These are phyloP conservation scores for Bisporella sp. DNA, from an alignment of 2,329 filamentous ascomycete genomes.

Conservation along the genomic window DNA sequence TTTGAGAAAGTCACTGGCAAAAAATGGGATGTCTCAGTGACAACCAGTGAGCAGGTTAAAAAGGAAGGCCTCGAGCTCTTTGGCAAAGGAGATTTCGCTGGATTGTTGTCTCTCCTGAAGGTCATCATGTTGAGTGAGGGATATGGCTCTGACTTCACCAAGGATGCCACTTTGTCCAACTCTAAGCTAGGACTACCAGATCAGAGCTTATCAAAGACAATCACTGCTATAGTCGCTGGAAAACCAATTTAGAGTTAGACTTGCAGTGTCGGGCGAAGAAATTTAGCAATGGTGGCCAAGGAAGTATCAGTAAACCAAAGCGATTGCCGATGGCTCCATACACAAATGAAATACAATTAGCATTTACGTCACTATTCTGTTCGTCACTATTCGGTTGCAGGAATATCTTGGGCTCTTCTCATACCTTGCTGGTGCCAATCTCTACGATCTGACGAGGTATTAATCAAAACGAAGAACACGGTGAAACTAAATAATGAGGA, in stretches of 20 bases:
- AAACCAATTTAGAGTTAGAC: neutral
- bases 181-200: constrained; percentile 9
- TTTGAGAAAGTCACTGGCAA: constrained; percentile 24
- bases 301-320: too few relatives aligned
- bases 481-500: too few relatives aligned
- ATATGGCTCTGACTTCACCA: constrained; percentile 7
- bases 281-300: too few relatives aligned
- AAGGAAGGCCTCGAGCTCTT: constrained; percentile 10
- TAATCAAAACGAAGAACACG: too few relatives aligned
- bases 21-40: constrained; percentile 22
- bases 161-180: constrained; percentile 8
- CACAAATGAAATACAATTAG: too few relatives aligned
- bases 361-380: too few relatives aligned
- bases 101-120: constrained; percentile 9
- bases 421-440: too few relatives aligned
- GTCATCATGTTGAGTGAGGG: constrained; percentile 6
- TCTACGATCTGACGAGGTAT: too few relatives aligned
- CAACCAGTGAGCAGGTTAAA: constrained; percentile 15
- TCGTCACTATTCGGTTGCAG: too few relatives aligned
- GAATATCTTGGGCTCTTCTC: too few relatives aligned
- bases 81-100: constrained; percentile 6
- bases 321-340: too few relatives aligned
- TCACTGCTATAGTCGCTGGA: constrained; percentile 2
- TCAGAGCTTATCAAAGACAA: constrained; percentile 3
- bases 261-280: too few relatives aligned